Evolutionary conservation across 768 basidiomycete species (phyloP), one percentile per base, ranked within the genome.

Genomic region (Tricholoma matsutake): DNA sequence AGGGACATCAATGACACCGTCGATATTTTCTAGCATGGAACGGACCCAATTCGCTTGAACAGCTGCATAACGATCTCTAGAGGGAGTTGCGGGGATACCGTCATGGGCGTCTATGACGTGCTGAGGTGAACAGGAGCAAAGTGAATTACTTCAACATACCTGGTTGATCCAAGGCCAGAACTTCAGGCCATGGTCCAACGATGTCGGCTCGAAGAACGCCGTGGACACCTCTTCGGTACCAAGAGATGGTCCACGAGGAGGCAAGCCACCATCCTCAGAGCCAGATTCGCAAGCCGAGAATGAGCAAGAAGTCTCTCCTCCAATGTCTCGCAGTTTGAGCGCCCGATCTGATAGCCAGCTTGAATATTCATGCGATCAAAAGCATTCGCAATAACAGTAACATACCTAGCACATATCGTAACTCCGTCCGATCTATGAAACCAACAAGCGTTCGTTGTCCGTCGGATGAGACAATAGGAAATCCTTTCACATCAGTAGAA

Each of bases 51-150:
- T 51, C 94, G 84, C 71, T 96, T 93, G 81, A 98, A 99, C 28
- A 99, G 76, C 70, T 99, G 94, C 91, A 97, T 94, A 7, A 96
- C 94, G 58, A 98, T 94, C 73, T 99, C 97, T 45, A 99, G 79
- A 0, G 95, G 94, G 41, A 97, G 82, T 64, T 92, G 92, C 1
- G 94, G 89, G 6, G 94, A 89, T 10, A 97, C 95, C 0, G 92
- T 94, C 68, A 99, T 83, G 0, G 96, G 95, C 0, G 94, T 96
- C 97, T 71, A 37, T 34, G 55, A 31, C 4, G 56, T 16, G 14
- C 6, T 18, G 10, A 14, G 56, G 55, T 28, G 31, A 14, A 29
- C 64, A 51, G 54, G 6, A 20, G 25, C 29, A 9, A 35, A 53
- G 10, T 60, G 31, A 56, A 51, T 22, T 49, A 20, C 7, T 22